A percentile compares a stretch with the other conserved stretches of the same genome.
Evolutionary conservation across 2,329 filamentous ascomycete genomes (phyloP).

Genomic region (Mollisia scopiformis): DNA sequence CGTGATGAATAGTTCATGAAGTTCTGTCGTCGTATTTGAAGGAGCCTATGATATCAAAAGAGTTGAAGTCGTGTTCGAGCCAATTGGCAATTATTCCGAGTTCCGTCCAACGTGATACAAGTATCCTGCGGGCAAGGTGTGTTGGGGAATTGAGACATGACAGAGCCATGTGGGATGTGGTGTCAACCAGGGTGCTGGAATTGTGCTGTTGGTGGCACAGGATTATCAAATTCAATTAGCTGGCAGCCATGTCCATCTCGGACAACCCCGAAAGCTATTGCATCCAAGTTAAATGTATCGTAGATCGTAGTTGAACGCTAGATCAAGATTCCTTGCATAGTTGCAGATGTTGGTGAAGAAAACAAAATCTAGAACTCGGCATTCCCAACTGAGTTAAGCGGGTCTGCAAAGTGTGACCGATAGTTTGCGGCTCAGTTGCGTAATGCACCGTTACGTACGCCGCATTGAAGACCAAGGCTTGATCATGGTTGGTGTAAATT

Average conservation of each 20-base stretch:
- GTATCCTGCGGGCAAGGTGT: background rate
- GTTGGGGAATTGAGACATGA: background rate
- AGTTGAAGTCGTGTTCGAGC: background rate
- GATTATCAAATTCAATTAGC: background rate
- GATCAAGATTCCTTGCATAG: no score
- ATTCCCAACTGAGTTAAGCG: no score
- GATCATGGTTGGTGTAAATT: no score
- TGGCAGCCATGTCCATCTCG: background rate
- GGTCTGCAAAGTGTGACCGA: no score
- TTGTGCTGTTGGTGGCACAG: background rate
- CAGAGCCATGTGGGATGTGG: background rate
- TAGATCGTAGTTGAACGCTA: background rate
- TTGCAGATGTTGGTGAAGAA: no score
- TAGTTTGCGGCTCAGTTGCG: no score
- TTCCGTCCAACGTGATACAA: background rate
- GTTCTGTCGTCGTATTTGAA: background rate
- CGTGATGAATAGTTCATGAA: slow-evolving; percentile 37
- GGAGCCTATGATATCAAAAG: no score
- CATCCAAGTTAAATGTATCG: no score
- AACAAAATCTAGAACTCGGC: no score
- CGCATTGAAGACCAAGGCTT: no score
- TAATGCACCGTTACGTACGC: no score
- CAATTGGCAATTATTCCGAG: background rate
- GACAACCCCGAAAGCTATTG: background rate
- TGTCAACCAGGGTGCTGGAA: background rate